Conservation (phyloP, 2,329 filamentous ascomycete genomes). For the Claviceps maximensis region DNA sequence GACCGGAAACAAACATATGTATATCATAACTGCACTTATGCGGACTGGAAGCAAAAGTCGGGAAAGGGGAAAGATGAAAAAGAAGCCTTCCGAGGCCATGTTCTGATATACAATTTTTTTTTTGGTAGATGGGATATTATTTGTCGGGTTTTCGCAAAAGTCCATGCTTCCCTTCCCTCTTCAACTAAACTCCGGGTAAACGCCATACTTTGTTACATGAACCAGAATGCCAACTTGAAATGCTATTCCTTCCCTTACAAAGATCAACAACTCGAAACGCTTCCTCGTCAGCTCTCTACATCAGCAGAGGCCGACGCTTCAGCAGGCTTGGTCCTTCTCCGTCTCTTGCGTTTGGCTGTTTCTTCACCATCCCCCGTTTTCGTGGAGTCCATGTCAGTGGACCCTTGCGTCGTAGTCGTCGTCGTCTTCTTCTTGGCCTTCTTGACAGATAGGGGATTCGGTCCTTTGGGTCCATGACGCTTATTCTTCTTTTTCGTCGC, state of each 20-base stretch:
- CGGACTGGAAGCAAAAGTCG: too few relatives aligned
- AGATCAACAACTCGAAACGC: too few relatives aligned
- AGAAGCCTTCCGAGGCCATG: too few relatives aligned
- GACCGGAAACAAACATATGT: too few relatives aligned
- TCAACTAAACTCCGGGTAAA: background rate
- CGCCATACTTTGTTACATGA: background rate
- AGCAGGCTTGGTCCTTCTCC: constrained; percentile 17
- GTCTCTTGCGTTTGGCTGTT: constrained; percentile 18
- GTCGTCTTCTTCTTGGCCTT: constrained; percentile 44
- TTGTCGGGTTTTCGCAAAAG: too few relatives aligned
- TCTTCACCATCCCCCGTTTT: constrained; percentile 12
- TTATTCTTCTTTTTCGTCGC: constrained; percentile 41
- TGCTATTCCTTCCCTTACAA: too few relatives aligned
- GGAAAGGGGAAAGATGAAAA: too few relatives aligned
- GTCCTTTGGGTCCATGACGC: constrained; percentile 49
- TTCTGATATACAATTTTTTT: too few relatives aligned
- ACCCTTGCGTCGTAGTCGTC: constrained; percentile 6
- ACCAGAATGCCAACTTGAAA: background rate
- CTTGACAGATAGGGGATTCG: constrained; percentile 59
- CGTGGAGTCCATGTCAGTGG: constrained; percentile 13
- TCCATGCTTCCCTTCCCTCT: too few relatives aligned
- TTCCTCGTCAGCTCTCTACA: background rate
- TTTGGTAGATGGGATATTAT: too few relatives aligned
- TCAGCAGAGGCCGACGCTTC: background rate
- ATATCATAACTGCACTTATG: too few relatives aligned